Evolutionary conservation across 1,284 basidiomycete genomes (phyloP).

Genomic region (Rhodotorula sp.): DNA sequence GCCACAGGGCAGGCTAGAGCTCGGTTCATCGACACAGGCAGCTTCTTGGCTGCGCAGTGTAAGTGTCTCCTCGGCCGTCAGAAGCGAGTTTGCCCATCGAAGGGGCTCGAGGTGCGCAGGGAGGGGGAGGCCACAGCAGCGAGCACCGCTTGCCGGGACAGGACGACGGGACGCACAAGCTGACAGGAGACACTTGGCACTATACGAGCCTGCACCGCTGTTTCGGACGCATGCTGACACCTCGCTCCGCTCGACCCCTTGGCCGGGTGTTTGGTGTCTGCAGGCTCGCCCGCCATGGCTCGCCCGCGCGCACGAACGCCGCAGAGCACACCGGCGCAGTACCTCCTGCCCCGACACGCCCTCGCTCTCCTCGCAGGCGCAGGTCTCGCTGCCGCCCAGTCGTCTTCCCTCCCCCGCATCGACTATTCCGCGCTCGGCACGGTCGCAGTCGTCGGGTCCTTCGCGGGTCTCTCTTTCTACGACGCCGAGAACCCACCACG

Average conservation of each 20-base stretch:
- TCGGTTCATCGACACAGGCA: too few relatives aligned
- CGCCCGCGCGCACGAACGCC: conserved; percentile 4
- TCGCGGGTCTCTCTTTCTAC: conserved; percentile 78
- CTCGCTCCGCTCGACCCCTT: background rate
- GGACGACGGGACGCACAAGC: too few relatives aligned
- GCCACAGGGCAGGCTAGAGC: too few relatives aligned
- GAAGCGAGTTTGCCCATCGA: too few relatives aligned
- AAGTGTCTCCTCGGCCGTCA: too few relatives aligned
- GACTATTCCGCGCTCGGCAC: conserved; percentile 80
- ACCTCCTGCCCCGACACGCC: background rate
- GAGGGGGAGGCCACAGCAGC: too few relatives aligned
- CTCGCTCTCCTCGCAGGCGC: conserved; percentile 2
- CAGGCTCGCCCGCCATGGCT: background rate
- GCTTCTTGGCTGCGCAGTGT: too few relatives aligned
- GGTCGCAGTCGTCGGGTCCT: conserved; percentile 81
- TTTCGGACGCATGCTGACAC: background rate
- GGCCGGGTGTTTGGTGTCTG: background rate
- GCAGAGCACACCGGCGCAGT: background rate
- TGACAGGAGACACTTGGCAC: too few relatives aligned
- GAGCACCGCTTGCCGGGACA: too few relatives aligned
- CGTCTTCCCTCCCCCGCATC: conserved; percentile 64
- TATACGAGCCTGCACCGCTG: too few relatives aligned
- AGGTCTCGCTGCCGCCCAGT: background rate
- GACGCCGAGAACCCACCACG: conserved; percentile 49
- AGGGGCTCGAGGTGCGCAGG: too few relatives aligned